Percentiles rank a stretch among this genome's conserved stretches.
Evolutionary conservation across 2,329 filamentous ascomycete species (phyloP).

Genomic region (Plenodomus lindquistii): DNA sequence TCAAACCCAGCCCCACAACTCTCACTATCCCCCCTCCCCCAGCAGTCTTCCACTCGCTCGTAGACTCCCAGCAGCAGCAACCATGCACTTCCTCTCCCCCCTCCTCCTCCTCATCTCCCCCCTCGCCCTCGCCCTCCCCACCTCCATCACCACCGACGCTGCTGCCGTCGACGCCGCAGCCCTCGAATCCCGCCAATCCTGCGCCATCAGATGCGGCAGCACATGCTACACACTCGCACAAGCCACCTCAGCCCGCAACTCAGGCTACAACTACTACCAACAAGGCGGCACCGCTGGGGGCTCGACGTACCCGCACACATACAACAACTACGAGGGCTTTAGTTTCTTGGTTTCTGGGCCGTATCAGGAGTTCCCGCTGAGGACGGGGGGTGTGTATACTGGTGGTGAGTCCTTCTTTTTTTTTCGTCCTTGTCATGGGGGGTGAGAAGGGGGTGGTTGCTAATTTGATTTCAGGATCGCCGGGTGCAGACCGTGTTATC

Average conservation of each 20-base stretch:
- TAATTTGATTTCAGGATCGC: constrained; percentile 52
- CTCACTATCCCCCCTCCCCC: no score
- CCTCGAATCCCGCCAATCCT: constrained; percentile 45
- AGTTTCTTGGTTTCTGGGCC: constrained; percentile 60
- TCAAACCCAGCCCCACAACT: constrained; percentile 7
- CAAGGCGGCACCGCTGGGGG: constrained; percentile 43
- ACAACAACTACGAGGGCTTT: constrained; percentile 67
- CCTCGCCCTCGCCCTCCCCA: constrained; percentile 24
- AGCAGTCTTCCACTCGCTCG: constrained; percentile 17
- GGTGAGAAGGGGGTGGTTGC: neutral
- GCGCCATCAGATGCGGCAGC: constrained; percentile 59
- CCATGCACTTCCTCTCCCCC: constrained; percentile 24
- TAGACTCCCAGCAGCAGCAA: neutral
- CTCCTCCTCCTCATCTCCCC: constrained; percentile 22
- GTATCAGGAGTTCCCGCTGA: constrained; percentile 67
- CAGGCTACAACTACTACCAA: constrained; percentile 57
- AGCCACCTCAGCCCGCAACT: constrained; percentile 55
- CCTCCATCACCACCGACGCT: constrained; percentile 10
- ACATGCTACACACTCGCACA: constrained; percentile 56
- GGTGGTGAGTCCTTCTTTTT: constrained; percentile 53
- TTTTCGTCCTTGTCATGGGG: neutral
- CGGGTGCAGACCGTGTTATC: constrained; percentile 69
- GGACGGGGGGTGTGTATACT: constrained; percentile 56
- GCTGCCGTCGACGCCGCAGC: constrained; percentile 7
- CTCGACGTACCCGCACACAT: constrained; percentile 61